Base-by-base conservation (phyloP, 352 stramenopile species). In the Poterioochromonas sp. region DNA sequence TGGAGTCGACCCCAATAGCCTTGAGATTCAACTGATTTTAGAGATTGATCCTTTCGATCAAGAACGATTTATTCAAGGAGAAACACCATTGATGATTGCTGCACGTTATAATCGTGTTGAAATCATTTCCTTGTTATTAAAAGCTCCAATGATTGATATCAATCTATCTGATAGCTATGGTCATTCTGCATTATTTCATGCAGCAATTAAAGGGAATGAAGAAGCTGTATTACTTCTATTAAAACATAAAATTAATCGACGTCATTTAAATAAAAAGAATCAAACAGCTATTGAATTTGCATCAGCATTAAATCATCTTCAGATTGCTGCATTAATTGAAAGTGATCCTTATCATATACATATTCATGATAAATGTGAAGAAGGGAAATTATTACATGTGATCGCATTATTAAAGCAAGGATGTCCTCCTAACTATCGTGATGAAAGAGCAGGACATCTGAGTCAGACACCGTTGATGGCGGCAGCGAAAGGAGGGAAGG, bases 161-260 rank as follows among this genome's bases (percentile, higher is more conserved):
- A n/a, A 74, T 54, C 5, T 74, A 8, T 32, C 2, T 35, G 65
- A 74, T 39, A 54, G 5, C 3, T 22, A 58, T n/a, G 37, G 37
- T 2, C 11, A 20, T 34, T 82, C 80, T 39, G 47, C 80, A 29
- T 53, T 83, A 26, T 79, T 83, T 44, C 79, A 83, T 49, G 80
- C 80, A n/a, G 80, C 80, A 2, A 40, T 34, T 20, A 63, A 78
- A 32, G 80, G 80, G 0, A 43, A 79, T 40, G 78, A 83, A 49
- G 80, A 83, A 12, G n/a, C 76, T 22, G 65, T 83, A 12, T 53
- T 80, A 3, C 35, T 54, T n/a, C 39, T 83, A 8, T 62, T 83
- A 51, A 74, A 37, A 43, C 49, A 40, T 32, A 70, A 70, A 22
- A 77, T 77, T 8, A 73, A 60, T 54, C 65, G 65, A 26, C 3